Conservation (phyloP, 78 protist genomes). For the Tieghemostelium lacteum region DNA sequence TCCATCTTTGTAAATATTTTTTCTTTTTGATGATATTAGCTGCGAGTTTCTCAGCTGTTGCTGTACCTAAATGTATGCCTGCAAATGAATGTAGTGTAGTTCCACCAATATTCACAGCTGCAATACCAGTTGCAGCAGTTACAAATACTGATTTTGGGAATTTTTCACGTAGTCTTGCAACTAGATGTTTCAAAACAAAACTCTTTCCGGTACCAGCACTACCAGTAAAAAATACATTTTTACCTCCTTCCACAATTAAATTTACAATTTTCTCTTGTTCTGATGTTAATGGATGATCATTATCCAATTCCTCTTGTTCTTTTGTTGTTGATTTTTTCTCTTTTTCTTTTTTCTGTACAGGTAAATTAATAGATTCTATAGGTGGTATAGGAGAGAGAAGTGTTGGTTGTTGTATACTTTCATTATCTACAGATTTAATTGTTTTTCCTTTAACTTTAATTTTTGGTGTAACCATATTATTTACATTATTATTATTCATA, state of each 20-base stretch:
- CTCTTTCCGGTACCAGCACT: constrained; percentile 93
- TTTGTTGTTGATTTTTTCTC: too few relatives aligned
- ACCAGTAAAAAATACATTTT: constrained; percentile 89
- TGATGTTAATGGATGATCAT: constrained; percentile 7
- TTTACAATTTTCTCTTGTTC: constrained; percentile 63
- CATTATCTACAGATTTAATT: neutral
- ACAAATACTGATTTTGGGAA: constrained; percentile 57
- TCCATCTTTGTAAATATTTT: constrained; percentile 29
- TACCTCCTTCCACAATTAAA: constrained; percentile 67
- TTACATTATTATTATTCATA: too few relatives aligned
- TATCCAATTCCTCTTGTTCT: neutral
- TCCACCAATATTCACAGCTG: constrained; percentile 84
- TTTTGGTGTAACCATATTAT: neutral
- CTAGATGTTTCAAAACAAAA: constrained; percentile 71
- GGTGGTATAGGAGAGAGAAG: too few relatives aligned
- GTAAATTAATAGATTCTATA: too few relatives aligned
- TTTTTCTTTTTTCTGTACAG: too few relatives aligned
- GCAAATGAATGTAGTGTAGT: constrained; percentile 87
- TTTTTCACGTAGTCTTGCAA: constrained; percentile 30
- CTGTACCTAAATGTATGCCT: constrained; percentile 76
- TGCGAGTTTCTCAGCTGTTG: constrained; percentile 41
- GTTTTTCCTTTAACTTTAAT: neutral
- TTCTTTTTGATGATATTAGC: constrained; percentile 14
- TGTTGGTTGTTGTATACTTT: too few relatives aligned
- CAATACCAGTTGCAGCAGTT: constrained; percentile 82